These are phyloP conservation scores for Amborella trichopoda DNA, from an alignment of 164 flowering plant species.

Conservation along the genomic window DNA sequence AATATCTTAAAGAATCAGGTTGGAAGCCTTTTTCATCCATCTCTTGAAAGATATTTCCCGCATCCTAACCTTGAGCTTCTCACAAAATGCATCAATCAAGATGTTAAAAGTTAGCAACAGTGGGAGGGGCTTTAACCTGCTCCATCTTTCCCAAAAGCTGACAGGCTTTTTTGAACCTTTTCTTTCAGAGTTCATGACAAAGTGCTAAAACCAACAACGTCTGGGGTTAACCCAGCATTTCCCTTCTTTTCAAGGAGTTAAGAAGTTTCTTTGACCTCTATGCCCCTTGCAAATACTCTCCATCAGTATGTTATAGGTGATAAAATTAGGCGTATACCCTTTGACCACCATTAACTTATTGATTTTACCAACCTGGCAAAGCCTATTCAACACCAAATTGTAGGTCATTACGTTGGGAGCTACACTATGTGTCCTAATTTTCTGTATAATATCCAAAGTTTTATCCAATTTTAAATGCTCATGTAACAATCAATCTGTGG, in stretches of 20 bases:
- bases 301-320: slow-evolving; percentile 64
- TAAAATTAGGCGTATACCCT: slow-evolving; percentile 52
- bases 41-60: slow-evolving; percentile 44
- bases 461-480: slow-evolving; percentile 44
- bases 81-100: slow-evolving; percentile 53
- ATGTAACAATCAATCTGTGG: slow-evolving; percentile 68
- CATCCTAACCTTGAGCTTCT: slow-evolving; percentile 39
- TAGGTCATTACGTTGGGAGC: slow-evolving; percentile 75
- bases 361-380: slow-evolving; percentile 57
- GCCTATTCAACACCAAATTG: slow-evolving; percentile 71
- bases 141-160: slow-evolving; percentile 41
- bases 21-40: slow-evolving; percentile 35
- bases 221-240: slow-evolving; percentile 45
- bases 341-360: slow-evolving; percentile 54
- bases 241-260: slow-evolving; percentile 39
- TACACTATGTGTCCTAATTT: slow-evolving; percentile 57
- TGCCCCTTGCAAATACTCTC: slow-evolving; percentile 64
- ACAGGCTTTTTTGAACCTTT: slow-evolving; percentile 49
- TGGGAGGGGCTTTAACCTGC: slow-evolving; percentile 26
- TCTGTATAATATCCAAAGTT: slow-evolving; percentile 46
- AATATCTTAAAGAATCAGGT: slow-evolving; percentile 62
- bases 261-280: slow-evolving; percentile 43
- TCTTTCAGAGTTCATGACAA: slow-evolving; percentile 48
- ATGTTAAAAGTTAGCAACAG: slow-evolving; percentile 60
- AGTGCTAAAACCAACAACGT: slow-evolving; percentile 51